A percentile compares a stretch with the other conserved stretches of the same genome.
These are phyloP conservation scores for Limtongia smithiae DNA, from an alignment of 805 yeast genomes.

Conservation along the genomic window DNA sequence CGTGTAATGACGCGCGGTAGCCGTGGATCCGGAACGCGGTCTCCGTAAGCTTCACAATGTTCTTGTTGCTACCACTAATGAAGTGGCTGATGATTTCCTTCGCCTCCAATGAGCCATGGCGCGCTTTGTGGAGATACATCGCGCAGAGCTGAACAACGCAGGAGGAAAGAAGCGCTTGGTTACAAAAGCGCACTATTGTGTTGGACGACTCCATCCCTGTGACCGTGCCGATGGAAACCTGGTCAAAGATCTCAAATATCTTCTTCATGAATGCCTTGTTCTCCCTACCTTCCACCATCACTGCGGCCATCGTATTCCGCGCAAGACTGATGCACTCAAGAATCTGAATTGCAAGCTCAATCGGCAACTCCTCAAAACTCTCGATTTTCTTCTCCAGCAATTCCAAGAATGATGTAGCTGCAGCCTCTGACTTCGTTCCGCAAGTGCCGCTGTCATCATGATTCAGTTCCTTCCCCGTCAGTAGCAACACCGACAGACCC, in stretches of 20 bases:
- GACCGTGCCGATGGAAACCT: slow-evolving; percentile 9
- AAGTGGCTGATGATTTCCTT: slow-evolving; percentile 27
- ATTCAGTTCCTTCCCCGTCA: slow-evolving; percentile 36
- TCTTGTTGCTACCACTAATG: slow-evolving; percentile 29
- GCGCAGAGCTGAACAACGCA: slow-evolving; percentile 75
- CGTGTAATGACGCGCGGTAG: slow-evolving; percentile 48
- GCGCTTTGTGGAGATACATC: slow-evolving; percentile 54
- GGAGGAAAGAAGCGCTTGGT: slow-evolving; percentile 56
- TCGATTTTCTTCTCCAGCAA: slow-evolving; percentile 32
- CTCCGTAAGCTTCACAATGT: slow-evolving; percentile 28
- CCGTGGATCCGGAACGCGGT: slow-evolving; percentile 46
- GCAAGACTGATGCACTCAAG: slow-evolving; percentile 72
- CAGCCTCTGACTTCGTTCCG: slow-evolving; percentile 4
- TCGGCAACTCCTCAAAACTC: slow-evolving; percentile 16
- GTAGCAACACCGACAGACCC: slow-evolving; percentile 39
- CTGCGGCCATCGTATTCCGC: slow-evolving; percentile 71
- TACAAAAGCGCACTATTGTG: slow-evolving; percentile 40
- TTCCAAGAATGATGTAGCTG: slow-evolving; percentile 30
- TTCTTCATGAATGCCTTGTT: slow-evolving; percentile 7
- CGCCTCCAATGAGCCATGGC: slow-evolving; percentile 39
- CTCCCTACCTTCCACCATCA: slow-evolving; percentile 43
- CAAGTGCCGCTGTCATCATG: neutral
- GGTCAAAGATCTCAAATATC: slow-evolving; percentile 11
- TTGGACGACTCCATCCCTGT: slow-evolving; percentile 19
- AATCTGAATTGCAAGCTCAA: slow-evolving; percentile 48